Evolutionary conservation across 768 basidiomycete species (phyloP).

Genomic region (Calocybe cyanea): DNA sequence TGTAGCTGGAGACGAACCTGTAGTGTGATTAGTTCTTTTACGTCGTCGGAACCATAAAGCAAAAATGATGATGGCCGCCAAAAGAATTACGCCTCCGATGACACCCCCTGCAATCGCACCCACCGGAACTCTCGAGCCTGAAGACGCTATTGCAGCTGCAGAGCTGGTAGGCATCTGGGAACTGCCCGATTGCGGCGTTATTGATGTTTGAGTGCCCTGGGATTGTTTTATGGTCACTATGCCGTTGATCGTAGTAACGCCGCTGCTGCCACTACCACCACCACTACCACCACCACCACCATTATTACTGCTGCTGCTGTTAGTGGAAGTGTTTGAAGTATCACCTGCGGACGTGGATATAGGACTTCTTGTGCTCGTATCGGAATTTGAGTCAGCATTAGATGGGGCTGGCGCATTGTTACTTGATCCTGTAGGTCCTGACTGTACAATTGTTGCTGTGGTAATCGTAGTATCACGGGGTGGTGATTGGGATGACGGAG

Average conservation of each 20-base stretch:
- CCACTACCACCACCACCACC: too few relatives aligned
- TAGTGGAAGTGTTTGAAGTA: neutral
- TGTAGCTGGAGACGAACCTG: too few relatives aligned
- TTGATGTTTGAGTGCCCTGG: too few relatives aligned
- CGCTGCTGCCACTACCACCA: too few relatives aligned
- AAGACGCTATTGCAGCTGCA: neutral
- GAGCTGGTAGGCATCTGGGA: neutral
- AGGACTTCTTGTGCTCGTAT: neutral
- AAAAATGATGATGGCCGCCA: neutral
- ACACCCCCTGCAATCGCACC: slow-evolving; percentile 1
- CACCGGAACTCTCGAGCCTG: neutral
- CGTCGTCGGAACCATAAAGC: slow-evolving; percentile 2
- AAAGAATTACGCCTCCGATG: neutral
- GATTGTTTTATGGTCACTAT: too few relatives aligned
- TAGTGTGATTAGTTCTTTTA: neutral
- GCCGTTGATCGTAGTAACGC: too few relatives aligned
- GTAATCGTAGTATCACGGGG: neutral
- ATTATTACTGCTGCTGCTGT: neutral
- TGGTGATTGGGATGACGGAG: neutral
- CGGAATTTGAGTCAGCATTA: neutral
- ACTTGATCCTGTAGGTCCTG: neutral
- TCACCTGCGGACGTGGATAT: neutral
- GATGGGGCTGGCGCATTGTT: neutral
- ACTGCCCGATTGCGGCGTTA: too few relatives aligned
- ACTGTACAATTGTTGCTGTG: neutral